Base-by-base conservation (phyloP, 2,329 filamentous ascomycete genomes). In the Phaeosphaeriaceae sp. region DNA sequence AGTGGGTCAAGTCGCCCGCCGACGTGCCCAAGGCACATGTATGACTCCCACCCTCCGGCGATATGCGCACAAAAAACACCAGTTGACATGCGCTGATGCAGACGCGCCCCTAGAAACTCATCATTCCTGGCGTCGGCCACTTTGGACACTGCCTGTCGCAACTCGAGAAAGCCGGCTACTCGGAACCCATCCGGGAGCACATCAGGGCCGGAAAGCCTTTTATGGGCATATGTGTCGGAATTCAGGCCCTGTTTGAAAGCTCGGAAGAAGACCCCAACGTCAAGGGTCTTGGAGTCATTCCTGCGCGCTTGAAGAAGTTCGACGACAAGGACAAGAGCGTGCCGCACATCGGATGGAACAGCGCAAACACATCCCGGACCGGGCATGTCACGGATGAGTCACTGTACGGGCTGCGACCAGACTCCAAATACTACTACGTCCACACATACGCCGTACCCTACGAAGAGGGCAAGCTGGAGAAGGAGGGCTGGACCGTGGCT, bases 291-390 rank as follows among this genome's bases (percentile, higher is more conserved):
- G 90, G 89, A 5, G 47, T 96, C 25, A 88, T 98, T 61, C 88
- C 89, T 46, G 86, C 86, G 41, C 82, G 80, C 11, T 85, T 99
- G 63, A 84, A 87, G 73, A 89, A 89, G 60, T 99, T 99, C 80
- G 82, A 92, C 74, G 88, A 91, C 75, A 77, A 79, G 31, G 82
- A 86, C 70, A 98, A 98, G 81, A 89, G 93, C 40, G 96, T 99
- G n/a, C 95, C 95, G 41, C 96, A 99, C 80, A 99, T 99, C 77
- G 95, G 95, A 54, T 99, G 95, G 95, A 99, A 99, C 79, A 93
- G 89, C 67, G 95, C 96, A 46, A 89, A 89, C 69, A 88, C 89
- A 1, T 75, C 79, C 61, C 69, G 78, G 60, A 65, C 80, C 70
- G 59, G 81, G 77, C 59, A 75, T 54, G 61, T 73, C 67, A 60